Conservation (phyloP, 169 alveolate species). For the Eimeria tenella region DNA sequence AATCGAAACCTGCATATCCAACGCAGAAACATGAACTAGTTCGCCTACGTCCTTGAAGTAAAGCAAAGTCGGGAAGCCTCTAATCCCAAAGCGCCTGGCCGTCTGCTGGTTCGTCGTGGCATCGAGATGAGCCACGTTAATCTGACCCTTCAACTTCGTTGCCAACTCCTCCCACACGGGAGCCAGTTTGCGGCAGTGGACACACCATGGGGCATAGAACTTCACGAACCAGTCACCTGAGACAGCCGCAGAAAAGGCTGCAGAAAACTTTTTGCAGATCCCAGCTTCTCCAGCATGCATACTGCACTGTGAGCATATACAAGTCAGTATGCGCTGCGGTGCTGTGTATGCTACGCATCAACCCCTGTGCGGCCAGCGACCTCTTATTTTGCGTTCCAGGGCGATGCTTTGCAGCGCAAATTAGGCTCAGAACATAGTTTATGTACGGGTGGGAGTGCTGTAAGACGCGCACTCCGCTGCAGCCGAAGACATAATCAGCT, state of each 20-base stretch:
- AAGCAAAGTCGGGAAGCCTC: conserved; percentile 97
- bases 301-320: too few relatives aligned
- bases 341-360: too few relatives aligned
- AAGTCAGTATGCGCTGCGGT: too few relatives aligned
- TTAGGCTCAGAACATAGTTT: too few relatives aligned
- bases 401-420: too few relatives aligned
- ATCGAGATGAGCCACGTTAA: conserved; percentile 89
- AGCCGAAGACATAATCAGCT: too few relatives aligned
- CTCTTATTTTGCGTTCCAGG: too few relatives aligned
- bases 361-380: too few relatives aligned
- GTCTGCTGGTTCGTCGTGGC: conserved; percentile 87
- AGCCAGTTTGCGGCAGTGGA: conserved; percentile 92
- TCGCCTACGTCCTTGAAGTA: conserved; percentile 89
- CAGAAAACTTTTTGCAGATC: neutral
- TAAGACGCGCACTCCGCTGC: too few relatives aligned
- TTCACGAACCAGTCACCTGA: conserved; percentile 93
- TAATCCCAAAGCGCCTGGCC: conserved; percentile 89
- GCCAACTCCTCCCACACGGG: conserved; percentile 98
- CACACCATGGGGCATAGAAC: conserved; percentile 97
- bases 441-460: too few relatives aligned
- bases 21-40: neutral
- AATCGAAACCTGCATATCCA: too few relatives aligned
- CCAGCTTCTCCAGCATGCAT: too few relatives aligned
- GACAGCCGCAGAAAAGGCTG: neutral
- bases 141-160: conserved; percentile 87